A percentile compares a stretch with the other conserved stretches of the same genome.
Conservation (phyloP, 2,329 filamentous ascomycete species). For the Shiraia bambusicola region DNA sequence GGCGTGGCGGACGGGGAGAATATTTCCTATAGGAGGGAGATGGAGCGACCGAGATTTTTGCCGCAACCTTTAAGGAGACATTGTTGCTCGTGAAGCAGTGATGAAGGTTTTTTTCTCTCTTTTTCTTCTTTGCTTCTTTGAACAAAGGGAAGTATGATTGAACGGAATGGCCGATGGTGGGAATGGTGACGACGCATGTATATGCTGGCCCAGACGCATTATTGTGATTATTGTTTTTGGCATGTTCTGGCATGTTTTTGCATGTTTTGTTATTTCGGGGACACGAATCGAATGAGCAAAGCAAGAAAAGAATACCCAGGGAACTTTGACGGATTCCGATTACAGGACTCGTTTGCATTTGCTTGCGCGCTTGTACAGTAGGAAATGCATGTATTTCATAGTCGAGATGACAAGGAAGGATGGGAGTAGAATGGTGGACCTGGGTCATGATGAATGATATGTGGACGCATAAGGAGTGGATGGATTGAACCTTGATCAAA, state of each 20-base stretch:
- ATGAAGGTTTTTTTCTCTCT: too few relatives aligned
- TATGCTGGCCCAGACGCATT: not conserved
- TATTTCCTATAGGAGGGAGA: constrained; percentile 50
- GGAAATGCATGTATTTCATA: too few relatives aligned
- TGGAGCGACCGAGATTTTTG: not conserved
- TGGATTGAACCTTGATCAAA: too few relatives aligned
- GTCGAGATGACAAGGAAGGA: too few relatives aligned
- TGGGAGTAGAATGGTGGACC: too few relatives aligned
- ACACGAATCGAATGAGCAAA: constrained; percentile 3
- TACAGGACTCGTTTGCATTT: constrained; percentile 7
- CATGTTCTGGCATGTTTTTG: not conserved
- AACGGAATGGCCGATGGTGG: not conserved
- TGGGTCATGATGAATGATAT: too few relatives aligned
- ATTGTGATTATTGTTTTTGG: too few relatives aligned
- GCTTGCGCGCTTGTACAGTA: not conserved
- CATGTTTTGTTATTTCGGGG: not conserved
- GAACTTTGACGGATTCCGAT: constrained; percentile 3
- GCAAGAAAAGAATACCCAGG: constrained; percentile 24
- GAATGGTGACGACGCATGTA: not conserved
- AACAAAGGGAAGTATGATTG: too few relatives aligned
- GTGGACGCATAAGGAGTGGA: too few relatives aligned
- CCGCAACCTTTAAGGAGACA: not conserved
- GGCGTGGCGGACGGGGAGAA: constrained; percentile 51
- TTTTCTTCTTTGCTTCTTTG: too few relatives aligned
- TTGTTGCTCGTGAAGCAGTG: not conserved